phyloP scores from a whole-genome alignment of 768 basidiomycete genomes.

The Fistulinella prunicolor region DNA sequence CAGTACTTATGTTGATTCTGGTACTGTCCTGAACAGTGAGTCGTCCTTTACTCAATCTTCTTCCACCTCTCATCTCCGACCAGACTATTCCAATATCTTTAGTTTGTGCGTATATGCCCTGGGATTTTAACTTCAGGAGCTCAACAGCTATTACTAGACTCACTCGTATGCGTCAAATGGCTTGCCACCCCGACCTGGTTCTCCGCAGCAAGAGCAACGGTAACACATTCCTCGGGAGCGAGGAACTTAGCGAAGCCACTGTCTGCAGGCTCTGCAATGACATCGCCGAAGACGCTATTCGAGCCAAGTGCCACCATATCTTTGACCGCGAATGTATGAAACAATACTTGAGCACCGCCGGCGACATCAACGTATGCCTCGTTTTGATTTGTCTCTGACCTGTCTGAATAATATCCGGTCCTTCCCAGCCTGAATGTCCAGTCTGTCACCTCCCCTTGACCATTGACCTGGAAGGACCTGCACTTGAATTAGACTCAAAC shows the following conservation, averaged over 20 bases:
- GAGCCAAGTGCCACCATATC: conserved; percentile 88
- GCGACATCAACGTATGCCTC: conserved; percentile 57
- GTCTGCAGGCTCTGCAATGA: conserved; percentile 97
- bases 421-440: conserved; percentile 78
- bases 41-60: conserved; percentile 11
- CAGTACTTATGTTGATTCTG: conserved; percentile 83
- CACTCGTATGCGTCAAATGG: conserved; percentile 95
- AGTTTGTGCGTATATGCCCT: conserved; percentile 50
- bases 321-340: conserved; percentile 96
- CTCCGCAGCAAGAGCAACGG: conserved; percentile 81
- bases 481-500: conserved; percentile 76
- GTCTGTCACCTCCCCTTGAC: conserved; percentile 91
- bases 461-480: conserved; percentile 94
- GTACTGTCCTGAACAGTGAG: conserved; percentile 90
- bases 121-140: not conserved
- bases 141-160: conserved; percentile 52
- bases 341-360: conserved; percentile 78
- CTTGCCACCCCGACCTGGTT: conserved; percentile 92
- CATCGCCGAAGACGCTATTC: conserved; percentile 94
- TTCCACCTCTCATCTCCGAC: conserved; percentile 4
- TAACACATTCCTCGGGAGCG: conserved; percentile 49
- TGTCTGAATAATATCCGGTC: not conserved
- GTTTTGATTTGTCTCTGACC: not conserved
- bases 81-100: conserved; percentile 90
- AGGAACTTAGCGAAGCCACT: conserved; percentile 68